A percentile compares a stretch with the other conserved stretches of the same genome.
Evolutionary conservation across 179 eudicot species (phyloP).

Genomic region (Beta macrorhiza): DNA sequence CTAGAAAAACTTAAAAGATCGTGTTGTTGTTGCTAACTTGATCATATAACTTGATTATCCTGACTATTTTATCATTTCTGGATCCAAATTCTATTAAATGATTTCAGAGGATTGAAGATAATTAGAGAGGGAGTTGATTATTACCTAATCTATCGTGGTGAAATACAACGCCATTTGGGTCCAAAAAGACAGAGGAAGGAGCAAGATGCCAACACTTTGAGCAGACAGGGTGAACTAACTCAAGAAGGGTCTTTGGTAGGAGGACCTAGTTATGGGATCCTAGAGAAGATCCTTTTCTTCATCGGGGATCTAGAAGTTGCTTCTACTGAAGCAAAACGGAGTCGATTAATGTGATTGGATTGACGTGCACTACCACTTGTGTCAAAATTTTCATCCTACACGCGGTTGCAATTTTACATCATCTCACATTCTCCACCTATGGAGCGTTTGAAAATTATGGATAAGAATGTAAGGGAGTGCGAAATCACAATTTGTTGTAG

Average conservation of each 20-base stretch:
- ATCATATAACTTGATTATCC: neutral
- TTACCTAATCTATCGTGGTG: slow-evolving; percentile 63
- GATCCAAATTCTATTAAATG: neutral
- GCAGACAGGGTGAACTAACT: slow-evolving; percentile 10
- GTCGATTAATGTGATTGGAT: slow-evolving; percentile 34
- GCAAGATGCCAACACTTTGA: slow-evolving; percentile 11
- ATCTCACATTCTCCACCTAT: too few relatives aligned
- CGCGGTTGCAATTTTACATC: too few relatives aligned
- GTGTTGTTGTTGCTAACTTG: neutral
- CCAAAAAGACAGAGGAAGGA: slow-evolving; percentile 38
- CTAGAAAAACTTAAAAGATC: too few relatives aligned
- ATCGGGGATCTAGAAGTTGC: slow-evolving; percentile 83
- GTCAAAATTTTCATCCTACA: too few relatives aligned
- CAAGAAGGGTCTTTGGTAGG: slow-evolving; percentile 27
- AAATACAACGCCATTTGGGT: slow-evolving; percentile 67
- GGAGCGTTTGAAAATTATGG: too few relatives aligned
- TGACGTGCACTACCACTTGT: neutral
- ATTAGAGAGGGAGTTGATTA: slow-evolving; percentile 75
- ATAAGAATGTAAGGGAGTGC: too few relatives aligned
- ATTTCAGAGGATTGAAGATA: slow-evolving; percentile 70
- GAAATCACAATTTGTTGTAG: too few relatives aligned
- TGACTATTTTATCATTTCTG: neutral
- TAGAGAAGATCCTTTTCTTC: slow-evolving; percentile 76
- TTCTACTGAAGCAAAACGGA: slow-evolving; percentile 57
- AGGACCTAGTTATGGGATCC: slow-evolving; percentile 44